These are phyloP conservation scores for Trifolium repens DNA, from an alignment of 306 rosid genomes.

Conservation along the genomic window DNA sequence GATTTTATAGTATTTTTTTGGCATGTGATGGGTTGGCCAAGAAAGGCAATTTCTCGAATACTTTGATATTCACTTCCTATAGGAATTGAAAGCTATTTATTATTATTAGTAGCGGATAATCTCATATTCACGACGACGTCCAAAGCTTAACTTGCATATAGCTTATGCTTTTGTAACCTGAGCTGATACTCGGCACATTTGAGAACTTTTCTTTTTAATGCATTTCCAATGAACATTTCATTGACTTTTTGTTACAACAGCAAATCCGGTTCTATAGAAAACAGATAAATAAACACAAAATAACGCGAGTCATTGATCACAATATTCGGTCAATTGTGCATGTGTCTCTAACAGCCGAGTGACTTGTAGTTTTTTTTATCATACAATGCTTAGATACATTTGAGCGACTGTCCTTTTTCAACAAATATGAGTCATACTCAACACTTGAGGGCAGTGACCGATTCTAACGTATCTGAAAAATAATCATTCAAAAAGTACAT, in stretches of 20 bases:
- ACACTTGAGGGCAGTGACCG: no score
- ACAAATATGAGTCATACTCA: no score
- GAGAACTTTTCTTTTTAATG: conserved; percentile 22
- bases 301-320: not conserved
- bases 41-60: conserved; percentile 42
- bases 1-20: conserved; percentile 44
- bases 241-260: not conserved
- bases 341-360: not conserved
- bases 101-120: conserved; percentile 45
- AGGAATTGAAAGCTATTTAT: conserved; percentile 42
- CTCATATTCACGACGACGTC: conserved; percentile 35
- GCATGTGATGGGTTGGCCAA: conserved; percentile 48
- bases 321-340: not conserved
- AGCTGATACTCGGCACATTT: conserved; percentile 17
- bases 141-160: conserved; percentile 34
- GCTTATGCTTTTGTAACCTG: conserved; percentile 34
- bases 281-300: not conserved
- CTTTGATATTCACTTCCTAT: conserved; percentile 39
- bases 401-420: not conserved
- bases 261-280: not conserved
- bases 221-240: conserved; percentile 12
- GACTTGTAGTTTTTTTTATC: not conserved
- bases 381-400: not conserved
- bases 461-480: no score
- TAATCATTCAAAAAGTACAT: no score